Conservation (phyloP, 2,329 filamentous ascomycete genomes). For the Cladorrhinum sp. region DNA sequence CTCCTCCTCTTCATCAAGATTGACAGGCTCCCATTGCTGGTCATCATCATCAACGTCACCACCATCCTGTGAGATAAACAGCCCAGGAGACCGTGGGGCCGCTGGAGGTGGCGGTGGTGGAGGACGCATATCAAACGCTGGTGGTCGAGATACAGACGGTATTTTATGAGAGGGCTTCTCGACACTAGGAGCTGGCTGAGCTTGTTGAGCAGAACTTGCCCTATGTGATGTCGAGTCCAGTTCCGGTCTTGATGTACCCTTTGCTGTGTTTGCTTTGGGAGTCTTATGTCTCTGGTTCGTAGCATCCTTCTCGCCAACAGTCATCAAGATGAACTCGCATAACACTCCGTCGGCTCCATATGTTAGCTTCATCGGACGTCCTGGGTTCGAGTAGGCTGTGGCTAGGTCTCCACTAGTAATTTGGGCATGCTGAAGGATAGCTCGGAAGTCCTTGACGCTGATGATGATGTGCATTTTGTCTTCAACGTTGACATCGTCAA, state of each 20-base stretch:
- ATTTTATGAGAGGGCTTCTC: constrained; percentile 38
- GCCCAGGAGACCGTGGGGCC: constrained; percentile 37
- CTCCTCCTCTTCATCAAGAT: constrained; percentile 47
- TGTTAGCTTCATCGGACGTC: constrained; percentile 67
- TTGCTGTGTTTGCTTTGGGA: constrained; percentile 36
- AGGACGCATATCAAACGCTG: constrained; percentile 36
- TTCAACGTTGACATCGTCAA: constrained; percentile 70
- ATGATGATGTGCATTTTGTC: constrained; percentile 76
- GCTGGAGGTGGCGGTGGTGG: constrained; percentile 41
- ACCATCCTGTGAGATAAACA: constrained; percentile 65
- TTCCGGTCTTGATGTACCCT: constrained; percentile 40
- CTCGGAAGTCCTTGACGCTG: constrained; percentile 78
- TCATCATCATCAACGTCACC: constrained; percentile 76
- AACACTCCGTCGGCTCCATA: constrained; percentile 67
- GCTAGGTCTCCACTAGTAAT: constrained; percentile 64
- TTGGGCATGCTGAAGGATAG: constrained; percentile 73
- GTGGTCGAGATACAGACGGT: constrained; percentile 33
- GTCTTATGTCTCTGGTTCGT: constrained; percentile 48
- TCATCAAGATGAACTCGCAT: constrained; percentile 81
- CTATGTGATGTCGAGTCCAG: constrained; percentile 49
- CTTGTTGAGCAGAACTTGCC: constrained; percentile 33
- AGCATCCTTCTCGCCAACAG: constrained; percentile 63
- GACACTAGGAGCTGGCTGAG: constrained; percentile 34
- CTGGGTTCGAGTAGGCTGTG: constrained; percentile 68
- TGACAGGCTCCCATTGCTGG: constrained; percentile 67